Evolutionary conservation across 148 eudicot genomes (phyloP), one percentile per base, ranked within the genome.

Genomic region (Nepenthes gracilis): DNA sequence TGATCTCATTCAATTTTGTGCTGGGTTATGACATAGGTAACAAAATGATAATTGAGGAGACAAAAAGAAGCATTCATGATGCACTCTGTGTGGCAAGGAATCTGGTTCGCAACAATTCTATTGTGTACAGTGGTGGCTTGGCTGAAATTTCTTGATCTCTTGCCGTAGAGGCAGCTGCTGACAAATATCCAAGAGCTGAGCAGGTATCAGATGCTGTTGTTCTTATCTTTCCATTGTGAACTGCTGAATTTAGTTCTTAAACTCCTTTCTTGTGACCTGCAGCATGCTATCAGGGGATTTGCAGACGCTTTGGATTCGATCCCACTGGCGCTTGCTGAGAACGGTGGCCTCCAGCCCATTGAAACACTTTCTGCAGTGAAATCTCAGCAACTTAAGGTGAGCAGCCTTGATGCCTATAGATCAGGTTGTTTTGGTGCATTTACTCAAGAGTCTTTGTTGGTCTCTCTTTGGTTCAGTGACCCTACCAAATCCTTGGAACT

Each of bases 21-120:
- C 23, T 23, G 23, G 23, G 23, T 67, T 23, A 2, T 66, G 61
- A 37, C 59, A 36, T 57, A 88, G 97, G 97, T 65, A 92, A 88
- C 85, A 92, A 92, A 78, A 92, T 92, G 96, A 84, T 92, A 82
- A 79, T 92, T 68, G 98, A 92, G 76, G 98, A 92, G 78, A 92
- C 98, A 23, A 92, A 88, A 72, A 85, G 98, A 49, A 87, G 97
- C 70, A 73, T 91, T 72, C 96, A 91, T 47, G 97, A 90, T 67
- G 94, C 97, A 5, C 80, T 90, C 53, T 90, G 97, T 69, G 97
- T 90, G 47, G 90, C 97, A 57, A 82, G 97, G 58, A 90, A 90
- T 68, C 78, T 90, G 58, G 84, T 90, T 51, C 97, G 97, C 64
- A 86, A 84, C 78, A 90, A 90, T 59, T 84, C 97, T 15, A 86